Base-by-base conservation (phyloP, 768 basidiomycete species). In the Hydnum rufescens region DNA sequence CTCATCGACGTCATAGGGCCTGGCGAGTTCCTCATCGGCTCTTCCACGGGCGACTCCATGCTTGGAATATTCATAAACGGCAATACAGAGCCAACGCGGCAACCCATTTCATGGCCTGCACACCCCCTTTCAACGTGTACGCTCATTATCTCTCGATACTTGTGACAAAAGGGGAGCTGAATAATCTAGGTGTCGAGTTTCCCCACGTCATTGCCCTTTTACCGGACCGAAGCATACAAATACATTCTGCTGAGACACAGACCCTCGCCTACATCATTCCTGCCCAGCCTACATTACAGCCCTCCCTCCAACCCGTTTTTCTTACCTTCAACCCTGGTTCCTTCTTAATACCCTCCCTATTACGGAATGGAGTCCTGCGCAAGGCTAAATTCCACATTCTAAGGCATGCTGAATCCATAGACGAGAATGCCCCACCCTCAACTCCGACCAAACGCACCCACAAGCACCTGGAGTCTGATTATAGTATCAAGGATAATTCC, bases 1-100 rank as follows among this genome's bases (percentile, higher is more conserved):
- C 70, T 83, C 16, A 47, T 47, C 26, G 44, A 13, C 8, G 8
- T 13, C 26, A 25, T 47, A 8, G 8, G 13, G 44, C 44, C 44
- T 8, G 44, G 44, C 13, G 44, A 47, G 26, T 47, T 47, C 26
- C 13, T 47, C 8, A 16, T 47, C 8, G 13, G 13, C 26, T 16
- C 26, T 13, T 26, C 26, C 13, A 47, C 25, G 13, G 92, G 86
- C 13, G 66, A 70, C 3, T 77, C 74, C 51, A 84, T 85, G 0
- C 68, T 96, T 36, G 92, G 92, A 0, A 67, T 97, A 5, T 97
- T 96, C 59, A 71, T 96, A 57, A 86, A 75, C 13, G 75, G 78
- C 0, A 74, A 76, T 2, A 90, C 88, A 0, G 89, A 93, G 63
- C 88, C 92, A 3, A 80, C 88, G 4, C 73, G 90, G 44, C 89